Conservation (phyloP, 352 stramenopile genomes). For the Pythium monospermum region DNA sequence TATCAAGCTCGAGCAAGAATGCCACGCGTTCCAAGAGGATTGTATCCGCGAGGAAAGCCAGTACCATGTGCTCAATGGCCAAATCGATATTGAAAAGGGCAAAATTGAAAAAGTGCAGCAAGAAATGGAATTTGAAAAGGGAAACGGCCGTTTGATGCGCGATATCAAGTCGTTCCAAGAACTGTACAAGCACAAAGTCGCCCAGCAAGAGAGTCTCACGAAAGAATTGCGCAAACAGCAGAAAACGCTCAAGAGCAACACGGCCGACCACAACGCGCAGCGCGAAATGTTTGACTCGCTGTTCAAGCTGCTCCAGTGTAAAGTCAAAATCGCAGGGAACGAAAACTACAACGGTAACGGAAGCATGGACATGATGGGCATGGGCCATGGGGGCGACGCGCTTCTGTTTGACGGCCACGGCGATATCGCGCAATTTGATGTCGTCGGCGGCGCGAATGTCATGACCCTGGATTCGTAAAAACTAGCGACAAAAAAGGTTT, state of each 20-base stretch:
- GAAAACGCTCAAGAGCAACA: conserved; percentile 81
- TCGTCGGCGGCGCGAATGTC: conserved; percentile 74
- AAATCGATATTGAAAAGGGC: conserved; percentile 64
- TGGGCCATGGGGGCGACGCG: conserved; percentile 13
- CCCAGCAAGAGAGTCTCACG: conserved; percentile 85
- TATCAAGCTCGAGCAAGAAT: conserved; percentile 89
- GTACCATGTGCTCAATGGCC: conserved; percentile 82
- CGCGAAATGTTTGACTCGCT: conserved; percentile 84
- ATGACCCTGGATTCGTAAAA: conserved; percentile 72
- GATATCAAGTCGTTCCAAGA: conserved; percentile 88
- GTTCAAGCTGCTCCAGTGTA: conserved; percentile 72
- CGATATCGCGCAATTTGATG: conserved; percentile 73
- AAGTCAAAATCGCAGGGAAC: conserved; percentile 50
- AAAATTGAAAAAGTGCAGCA: conserved; percentile 81
- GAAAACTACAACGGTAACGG: conserved; percentile 13
- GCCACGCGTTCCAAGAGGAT: conserved; percentile 83
- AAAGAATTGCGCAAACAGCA: conserved; percentile 91
- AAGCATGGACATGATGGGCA: conserved; percentile 6
- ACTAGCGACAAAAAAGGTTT: background rate
- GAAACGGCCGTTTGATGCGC: conserved; percentile 67
- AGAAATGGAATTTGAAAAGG: conserved; percentile 85
- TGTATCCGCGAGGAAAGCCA: conserved; percentile 83
- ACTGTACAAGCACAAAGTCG: conserved; percentile 90
- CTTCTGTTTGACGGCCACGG: conserved; percentile 51
- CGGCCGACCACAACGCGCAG: conserved; percentile 71